Evolutionary conservation across 2,329 filamentous ascomycete species (phyloP), one percentile per base, ranked within the genome.

Genomic region (Neofusicoccum parvum): DNA sequence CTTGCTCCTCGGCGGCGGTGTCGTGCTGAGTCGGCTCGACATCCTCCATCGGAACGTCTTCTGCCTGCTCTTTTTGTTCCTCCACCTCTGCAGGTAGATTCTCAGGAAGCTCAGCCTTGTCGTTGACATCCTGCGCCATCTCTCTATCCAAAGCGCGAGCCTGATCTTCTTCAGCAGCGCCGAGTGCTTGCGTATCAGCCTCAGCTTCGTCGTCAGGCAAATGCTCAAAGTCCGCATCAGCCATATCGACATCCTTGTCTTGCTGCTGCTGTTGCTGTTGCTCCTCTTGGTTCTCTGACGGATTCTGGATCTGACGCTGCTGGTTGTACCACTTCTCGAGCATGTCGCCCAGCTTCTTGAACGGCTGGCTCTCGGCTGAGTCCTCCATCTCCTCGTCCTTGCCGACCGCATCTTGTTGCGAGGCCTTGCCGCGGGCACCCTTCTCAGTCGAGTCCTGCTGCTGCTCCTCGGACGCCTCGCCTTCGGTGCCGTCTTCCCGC

Each of bases 281-380:
- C 5, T 60, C 56, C 20, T 84, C 78, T 12, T 84, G 80, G 53
- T 87, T 83, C 43, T 48, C 56, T 2, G 66, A 72, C 3, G 78
- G 72, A 37, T 80, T 76, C 12, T 75, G 77, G 71, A 99, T 98
- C 68, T 97, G 90, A 53, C 87, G 87, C 72, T 96, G 92, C 73
- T 93, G 92, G 66, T 92, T 87, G 77, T 98, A 94, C 92, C 94
- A 99, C 71, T 90, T 88, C 76, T 98, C 94, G 37, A 99, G 83
- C 5, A 92, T 90, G 80, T 99, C 93, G 23, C 95, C 95, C 36
- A 99, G 86, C 74, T 97, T 96, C 80, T 95, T 95, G 84, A 97
- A 97, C 1, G 93, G 91, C 70, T 95, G 88, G 51, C 82, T 80
- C 60, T 86, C 77, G 5, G 74, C 72, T 17, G 73, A 72, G 43